Evolutionary conservation across 371 early-diverging fungal species (phyloP).

Genomic region (Lichtheimia hyalospora): DNA sequence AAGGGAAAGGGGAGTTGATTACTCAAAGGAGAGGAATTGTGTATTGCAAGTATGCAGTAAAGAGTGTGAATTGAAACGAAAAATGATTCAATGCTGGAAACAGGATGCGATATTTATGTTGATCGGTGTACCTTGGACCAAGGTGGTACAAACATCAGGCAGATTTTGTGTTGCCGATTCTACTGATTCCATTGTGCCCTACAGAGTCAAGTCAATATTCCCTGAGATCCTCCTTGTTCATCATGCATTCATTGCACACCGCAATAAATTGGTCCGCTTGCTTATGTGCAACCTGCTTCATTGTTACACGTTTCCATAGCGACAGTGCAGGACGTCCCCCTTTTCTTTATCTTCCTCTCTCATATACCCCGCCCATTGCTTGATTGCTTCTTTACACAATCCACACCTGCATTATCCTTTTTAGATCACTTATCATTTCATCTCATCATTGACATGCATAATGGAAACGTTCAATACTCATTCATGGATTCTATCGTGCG

Average conservation of each 20-base stretch:
- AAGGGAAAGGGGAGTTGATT: conserved; percentile 5
- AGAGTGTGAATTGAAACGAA: neutral
- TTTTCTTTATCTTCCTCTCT: neutral
- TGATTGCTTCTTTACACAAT: too few relatives aligned
- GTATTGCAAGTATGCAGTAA: neutral
- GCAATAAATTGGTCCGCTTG: neutral
- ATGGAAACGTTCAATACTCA: too few relatives aligned
- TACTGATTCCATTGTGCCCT: neutral
- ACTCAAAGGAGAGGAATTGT: neutral
- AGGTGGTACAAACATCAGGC: neutral
- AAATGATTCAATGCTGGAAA: neutral
- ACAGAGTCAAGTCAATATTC: too few relatives aligned
- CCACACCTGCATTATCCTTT: too few relatives aligned
- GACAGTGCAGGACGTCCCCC: neutral
- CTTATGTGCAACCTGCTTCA: conserved; percentile 1
- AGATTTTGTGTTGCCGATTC: neutral
- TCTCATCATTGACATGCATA: too few relatives aligned
- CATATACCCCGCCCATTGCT: too few relatives aligned
- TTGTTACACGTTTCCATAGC: neutral
- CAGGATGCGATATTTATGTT: neutral
- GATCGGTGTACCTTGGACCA: neutral
- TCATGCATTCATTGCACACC: neutral
- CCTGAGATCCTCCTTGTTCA: too few relatives aligned
- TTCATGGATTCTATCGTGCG: too few relatives aligned
- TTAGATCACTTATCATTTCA: too few relatives aligned